Evolutionary conservation across 2,329 filamentous ascomycete genomes (phyloP), one percentile per base, ranked within the genome.

Genomic region (Cladosporium cucumerinum): DNA sequence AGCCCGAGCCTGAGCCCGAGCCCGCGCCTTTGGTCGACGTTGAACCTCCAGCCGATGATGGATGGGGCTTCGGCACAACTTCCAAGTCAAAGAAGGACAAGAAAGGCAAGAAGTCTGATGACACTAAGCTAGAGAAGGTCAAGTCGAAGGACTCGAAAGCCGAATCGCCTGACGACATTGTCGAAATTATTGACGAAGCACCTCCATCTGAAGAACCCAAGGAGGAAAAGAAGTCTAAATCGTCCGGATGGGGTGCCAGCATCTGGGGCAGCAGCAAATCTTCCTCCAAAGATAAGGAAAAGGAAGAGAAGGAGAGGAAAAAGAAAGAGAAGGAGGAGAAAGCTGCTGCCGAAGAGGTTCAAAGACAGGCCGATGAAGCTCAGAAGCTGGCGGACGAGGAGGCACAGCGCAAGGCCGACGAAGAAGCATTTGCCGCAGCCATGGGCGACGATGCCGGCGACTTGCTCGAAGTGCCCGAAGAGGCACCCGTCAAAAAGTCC

Each of bases 11-110:
- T 12, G 57, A 32, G 26, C 51, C 51, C 7, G 51, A 55, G 28
- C 46, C 62, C 18, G 63, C 48, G 6, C 63, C 66, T 14, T 63
- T 72, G 12, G 62, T 72, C 26, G 69, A 71, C 32, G 64, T 70
- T 39, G 67, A 68, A 21, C 62, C 69, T 2, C 62, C 70, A 18
- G 69, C 67, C 12, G 72, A 72, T 16, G 72, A 74, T 67, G 66
- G 66, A 25, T 74, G 72, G 72, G 68, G 66, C 30, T 72, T 72
- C 30, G 67, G 67, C 11, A 65, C 71, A 6, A 67, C 65, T 2
- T 75, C 84, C 81, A 81, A 82, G 69, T 84, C 81, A 66, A 83
- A 85, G 69, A 78, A 81, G 21, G 81, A 82, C 69, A 82, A 82
- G 70, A 81, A 83, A 25, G 67, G 70, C 65, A 74, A 74, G 63